Conservation (phyloP, 2,329 filamentous ascomycete genomes). For the Didymella exigua region DNA sequence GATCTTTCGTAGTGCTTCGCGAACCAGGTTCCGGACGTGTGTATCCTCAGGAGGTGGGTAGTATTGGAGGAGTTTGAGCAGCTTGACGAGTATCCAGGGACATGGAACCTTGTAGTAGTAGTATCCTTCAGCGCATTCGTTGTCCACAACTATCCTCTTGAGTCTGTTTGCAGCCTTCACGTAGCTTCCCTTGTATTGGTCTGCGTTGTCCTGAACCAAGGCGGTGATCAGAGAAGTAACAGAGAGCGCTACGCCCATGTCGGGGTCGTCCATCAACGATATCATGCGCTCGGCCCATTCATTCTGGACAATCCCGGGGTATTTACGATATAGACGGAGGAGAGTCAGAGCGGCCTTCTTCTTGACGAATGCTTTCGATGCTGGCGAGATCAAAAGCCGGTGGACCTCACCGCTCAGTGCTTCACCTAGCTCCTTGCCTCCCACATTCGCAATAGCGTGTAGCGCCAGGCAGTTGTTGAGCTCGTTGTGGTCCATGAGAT, state of each 20-base stretch:
- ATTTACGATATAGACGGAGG: conserved; percentile 90
- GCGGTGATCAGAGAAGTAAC: conserved; percentile 96
- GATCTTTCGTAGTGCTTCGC: conserved; percentile 88
- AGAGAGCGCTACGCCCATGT: conserved; percentile 92
- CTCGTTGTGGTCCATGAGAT: conserved; percentile 92
- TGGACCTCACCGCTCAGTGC: conserved; percentile 91
- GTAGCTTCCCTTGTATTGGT: conserved; percentile 92
- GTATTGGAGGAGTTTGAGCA: conserved; percentile 89
- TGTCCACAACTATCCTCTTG: conserved; percentile 88
- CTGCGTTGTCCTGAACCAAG: conserved; percentile 89
- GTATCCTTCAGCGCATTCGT: conserved; percentile 88
- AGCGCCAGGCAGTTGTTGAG: conserved; percentile 95
- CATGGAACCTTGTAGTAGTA: conserved; percentile 99
- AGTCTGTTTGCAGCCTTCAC: conserved; percentile 88
- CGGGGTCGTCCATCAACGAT: conserved; percentile 95
- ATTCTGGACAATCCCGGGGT: conserved; percentile 88
- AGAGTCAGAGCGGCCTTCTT: conserved; percentile 97
- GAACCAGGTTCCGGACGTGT: conserved; percentile 87
- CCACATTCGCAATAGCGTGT: conserved; percentile 97
- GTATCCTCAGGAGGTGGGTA: conserved; percentile 96
- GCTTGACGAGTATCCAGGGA: conserved; percentile 96
- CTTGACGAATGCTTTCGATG: conserved; percentile 97
- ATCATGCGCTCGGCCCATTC: conserved; percentile 99
- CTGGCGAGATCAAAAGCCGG: conserved; percentile 90
- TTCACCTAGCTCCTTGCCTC: conserved; percentile 95